phyloP scores from a whole-genome alignment of 2,329 filamentous ascomycete species.

The Exophiala oligosperma region DNA sequence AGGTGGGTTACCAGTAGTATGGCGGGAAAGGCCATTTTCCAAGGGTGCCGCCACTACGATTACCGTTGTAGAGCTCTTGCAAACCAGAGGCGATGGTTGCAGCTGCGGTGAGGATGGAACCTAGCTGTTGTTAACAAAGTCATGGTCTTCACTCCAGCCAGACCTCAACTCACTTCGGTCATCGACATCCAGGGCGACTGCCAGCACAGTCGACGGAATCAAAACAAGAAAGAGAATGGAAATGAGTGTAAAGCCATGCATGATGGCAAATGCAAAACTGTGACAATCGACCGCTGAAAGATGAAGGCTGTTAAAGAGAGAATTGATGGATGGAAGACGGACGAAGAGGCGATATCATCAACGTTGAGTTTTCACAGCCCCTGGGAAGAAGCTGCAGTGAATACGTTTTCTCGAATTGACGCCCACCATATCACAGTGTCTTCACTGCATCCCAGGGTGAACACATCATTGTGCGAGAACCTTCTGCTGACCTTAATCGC shows the following conservation, averaged over 20 bases:
- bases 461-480: too few species aligned
- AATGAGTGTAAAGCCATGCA: constrained; percentile 4
- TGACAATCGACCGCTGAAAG: neutral
- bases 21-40: constrained; percentile 64
- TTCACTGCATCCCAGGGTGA: too few species aligned
- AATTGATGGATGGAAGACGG: neutral
- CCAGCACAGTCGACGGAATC: constrained; percentile 2
- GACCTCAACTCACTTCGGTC: constrained; percentile 30
- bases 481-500: too few species aligned
- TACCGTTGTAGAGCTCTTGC: constrained; percentile 55
- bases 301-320: neutral
- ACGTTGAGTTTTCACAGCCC: too few species aligned
- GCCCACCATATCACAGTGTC: too few species aligned
- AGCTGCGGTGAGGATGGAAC: constrained; percentile 47
- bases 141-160: neutral
- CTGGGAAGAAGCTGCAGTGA: too few species aligned
- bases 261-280: neutral
- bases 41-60: constrained; percentile 51
- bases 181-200: constrained; percentile 33
- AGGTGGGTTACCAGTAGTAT: constrained; percentile 43
- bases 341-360: too few species aligned
- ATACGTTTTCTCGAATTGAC: too few species aligned
- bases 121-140: constrained; percentile 26
- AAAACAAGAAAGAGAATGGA: constrained; percentile 1
- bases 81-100: constrained; percentile 47